phyloP scores from a whole-genome alignment of 192 early-diverging fungal species.

The Globomyces pollinis-pini region DNA sequence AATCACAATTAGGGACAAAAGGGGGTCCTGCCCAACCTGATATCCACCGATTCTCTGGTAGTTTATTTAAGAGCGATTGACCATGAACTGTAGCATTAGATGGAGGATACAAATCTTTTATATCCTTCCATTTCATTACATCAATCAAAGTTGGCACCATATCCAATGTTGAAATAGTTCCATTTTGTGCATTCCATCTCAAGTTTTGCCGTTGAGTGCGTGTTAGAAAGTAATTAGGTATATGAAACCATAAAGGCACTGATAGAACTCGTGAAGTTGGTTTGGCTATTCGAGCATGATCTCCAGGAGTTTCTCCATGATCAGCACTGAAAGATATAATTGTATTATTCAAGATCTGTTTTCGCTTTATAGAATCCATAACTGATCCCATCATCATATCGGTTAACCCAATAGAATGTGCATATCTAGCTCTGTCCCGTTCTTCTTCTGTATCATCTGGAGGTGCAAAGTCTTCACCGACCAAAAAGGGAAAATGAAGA shows the following conservation, averaged over 20 bases:
- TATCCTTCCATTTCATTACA: conserved; percentile 1
- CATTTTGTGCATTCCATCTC: background rate
- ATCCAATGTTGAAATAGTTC: background rate
- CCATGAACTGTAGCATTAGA: background rate
- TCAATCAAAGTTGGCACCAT: conserved; percentile 1
- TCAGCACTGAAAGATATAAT: background rate
- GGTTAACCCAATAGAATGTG: background rate
- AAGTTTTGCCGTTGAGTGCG: background rate
- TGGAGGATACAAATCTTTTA: background rate
- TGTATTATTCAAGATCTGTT: background rate
- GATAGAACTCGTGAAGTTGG: background rate
- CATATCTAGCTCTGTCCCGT: background rate
- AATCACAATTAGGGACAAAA: conserved; percentile 1
- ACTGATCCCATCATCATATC: conserved; percentile 2
- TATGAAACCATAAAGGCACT: background rate
- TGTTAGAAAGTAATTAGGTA: background rate
- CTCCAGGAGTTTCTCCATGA: background rate
- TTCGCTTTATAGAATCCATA: background rate
- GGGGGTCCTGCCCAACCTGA: background rate
- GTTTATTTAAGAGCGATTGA: background rate
- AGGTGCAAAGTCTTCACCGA: background rate
- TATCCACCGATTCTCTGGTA: background rate
- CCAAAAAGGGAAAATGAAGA: background rate
- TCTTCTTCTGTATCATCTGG: background rate
- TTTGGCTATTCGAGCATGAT: background rate